Evolutionary conservation across 2,329 filamentous ascomycete genomes (phyloP).

Genomic region (Colletotrichum graminicola): DNA sequence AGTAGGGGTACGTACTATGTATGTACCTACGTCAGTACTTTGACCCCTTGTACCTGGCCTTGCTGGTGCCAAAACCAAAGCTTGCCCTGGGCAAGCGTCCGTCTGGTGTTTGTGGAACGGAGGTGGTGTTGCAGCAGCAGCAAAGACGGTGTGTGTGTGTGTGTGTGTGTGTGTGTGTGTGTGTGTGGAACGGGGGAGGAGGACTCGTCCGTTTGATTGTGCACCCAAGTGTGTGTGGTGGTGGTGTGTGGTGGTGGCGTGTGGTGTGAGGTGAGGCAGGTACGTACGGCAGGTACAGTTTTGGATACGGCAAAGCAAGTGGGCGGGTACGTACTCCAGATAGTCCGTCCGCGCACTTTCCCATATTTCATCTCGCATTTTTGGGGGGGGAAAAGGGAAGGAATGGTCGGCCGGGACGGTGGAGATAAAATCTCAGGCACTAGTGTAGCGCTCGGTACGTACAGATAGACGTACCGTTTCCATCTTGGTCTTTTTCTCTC

Average conservation of each 20-base stretch:
- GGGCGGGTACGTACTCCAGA: neutral
- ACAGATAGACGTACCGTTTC: neutral
- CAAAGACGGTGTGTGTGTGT: neutral
- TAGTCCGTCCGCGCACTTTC: neutral
- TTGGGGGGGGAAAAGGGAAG: neutral
- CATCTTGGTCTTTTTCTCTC: neutral
- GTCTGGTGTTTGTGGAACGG: slow-evolving; percentile 26
- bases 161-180: neutral
- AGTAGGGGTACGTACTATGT: slow-evolving; percentile 21
- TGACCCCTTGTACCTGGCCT: slow-evolving; percentile 35
- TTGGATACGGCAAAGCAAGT: too few relatives aligned
- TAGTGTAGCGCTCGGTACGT: too few relatives aligned
- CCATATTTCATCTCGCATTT: neutral
- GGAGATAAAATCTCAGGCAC: neutral
- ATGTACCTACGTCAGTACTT: slow-evolving; percentile 16
- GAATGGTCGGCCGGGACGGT: neutral
- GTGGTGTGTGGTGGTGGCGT: neutral
- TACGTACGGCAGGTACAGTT: neutral
- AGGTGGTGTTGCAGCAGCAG: neutral
- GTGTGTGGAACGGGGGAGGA: neutral
- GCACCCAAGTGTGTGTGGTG: too few relatives aligned
- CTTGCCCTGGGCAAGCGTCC: slow-evolving; percentile 30
- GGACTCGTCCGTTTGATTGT: too few relatives aligned
- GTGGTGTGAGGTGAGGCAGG: neutral
- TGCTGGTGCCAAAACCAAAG: slow-evolving; percentile 33